Percentiles rank a stretch among this genome's conserved stretches.
Evolutionary conservation across 192 early-diverging fungal genomes (phyloP).

Genomic region (Linnemannia exigua): DNA sequence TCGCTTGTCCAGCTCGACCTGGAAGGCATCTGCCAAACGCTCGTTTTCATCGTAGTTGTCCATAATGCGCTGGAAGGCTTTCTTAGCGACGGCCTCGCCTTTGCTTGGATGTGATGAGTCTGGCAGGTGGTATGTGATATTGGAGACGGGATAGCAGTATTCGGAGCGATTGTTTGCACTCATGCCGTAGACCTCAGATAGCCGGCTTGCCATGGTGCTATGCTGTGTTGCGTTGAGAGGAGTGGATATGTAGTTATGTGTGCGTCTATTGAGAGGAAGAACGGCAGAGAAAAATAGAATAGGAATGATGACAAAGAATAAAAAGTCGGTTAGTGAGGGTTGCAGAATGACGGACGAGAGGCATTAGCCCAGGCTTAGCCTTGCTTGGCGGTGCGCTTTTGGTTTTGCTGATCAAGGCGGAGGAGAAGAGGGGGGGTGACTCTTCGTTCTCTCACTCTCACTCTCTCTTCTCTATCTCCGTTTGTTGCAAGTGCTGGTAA

Average conservation of each 20-base stretch:
- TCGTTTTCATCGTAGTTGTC: conserved; percentile 48
- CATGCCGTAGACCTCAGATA: neutral
- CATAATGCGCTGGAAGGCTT: conserved; percentile 35
- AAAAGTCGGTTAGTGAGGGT: neutral
- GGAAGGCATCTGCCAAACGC: conserved; percentile 36
- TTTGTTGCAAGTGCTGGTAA: neutral
- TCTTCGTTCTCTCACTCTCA: no score
- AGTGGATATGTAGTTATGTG: neutral
- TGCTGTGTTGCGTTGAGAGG: neutral
- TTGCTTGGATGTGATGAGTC: neutral
- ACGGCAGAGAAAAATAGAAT: neutral
- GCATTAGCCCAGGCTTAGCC: neutral
- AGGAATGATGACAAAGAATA: neutral
- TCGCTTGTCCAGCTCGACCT: conserved; percentile 40
- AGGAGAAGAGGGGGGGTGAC: neutral
- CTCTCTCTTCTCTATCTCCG: no score
- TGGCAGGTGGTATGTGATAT: conserved; percentile 32
- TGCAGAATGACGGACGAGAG: neutral
- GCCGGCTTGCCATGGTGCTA: neutral
- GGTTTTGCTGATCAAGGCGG: neutral
- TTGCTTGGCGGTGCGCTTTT: neutral
- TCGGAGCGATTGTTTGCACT: conserved; percentile 14
- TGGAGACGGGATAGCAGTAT: conserved; percentile 27
- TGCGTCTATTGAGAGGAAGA: neutral
- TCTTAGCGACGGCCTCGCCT: conserved; percentile 17